Evolutionary conservation across 257 asterid genomes (phyloP).

Genomic region (Nicotiana otophora): DNA sequence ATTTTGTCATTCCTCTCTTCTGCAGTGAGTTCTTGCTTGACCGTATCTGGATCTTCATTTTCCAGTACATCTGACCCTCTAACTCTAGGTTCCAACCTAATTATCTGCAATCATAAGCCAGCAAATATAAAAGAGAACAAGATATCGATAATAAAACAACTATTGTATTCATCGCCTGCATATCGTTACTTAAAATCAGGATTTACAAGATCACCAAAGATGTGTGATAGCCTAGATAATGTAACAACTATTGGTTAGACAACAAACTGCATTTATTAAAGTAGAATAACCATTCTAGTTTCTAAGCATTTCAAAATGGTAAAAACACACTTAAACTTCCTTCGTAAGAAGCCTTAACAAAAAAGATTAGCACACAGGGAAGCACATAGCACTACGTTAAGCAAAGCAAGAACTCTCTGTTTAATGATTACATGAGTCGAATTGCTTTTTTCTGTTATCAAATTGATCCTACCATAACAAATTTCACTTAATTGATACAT

Average conservation of each 20-base stretch:
- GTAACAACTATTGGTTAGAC: neutral
- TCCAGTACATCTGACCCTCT: conserved; percentile 33
- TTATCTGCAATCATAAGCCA: conserved; percentile 39
- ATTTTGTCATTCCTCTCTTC: conserved; percentile 33
- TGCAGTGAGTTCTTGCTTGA: conserved; percentile 27
- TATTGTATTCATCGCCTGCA: neutral
- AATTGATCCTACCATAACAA: too few species aligned
- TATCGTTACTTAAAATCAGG: neutral
- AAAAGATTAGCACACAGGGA: neutral
- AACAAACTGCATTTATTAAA: neutral
- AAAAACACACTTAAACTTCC: neutral
- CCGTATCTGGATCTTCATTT: conserved; percentile 26
- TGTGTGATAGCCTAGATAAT: neutral
- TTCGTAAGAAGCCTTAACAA: neutral
- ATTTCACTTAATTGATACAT: too few species aligned
- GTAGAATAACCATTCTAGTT: too few species aligned
- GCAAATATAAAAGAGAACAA: neutral
- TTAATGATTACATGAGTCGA: neutral
- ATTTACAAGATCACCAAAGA: neutral
- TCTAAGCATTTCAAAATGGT: too few species aligned
- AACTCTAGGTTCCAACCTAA: conserved; percentile 63
- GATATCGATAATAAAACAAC: neutral
- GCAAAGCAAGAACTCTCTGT: neutral
- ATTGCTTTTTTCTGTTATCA: too few species aligned
- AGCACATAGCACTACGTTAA: neutral